phyloP scores from a whole-genome alignment of 345 rosid species.

The rapeseed (Brassica napus) region Da-Ae NC_063442.1:18095501-18096000 shows the following conservation, averaged over 20 bases:
- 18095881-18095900: not conserved
- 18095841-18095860: not conserved
- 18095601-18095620: not conserved
- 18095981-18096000: constrained; percentile 68
- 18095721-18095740: constrained; percentile 45
- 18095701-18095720: constrained; percentile 51
- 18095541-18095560: not conserved
- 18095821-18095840: constrained; percentile 41
- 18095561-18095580: not conserved
- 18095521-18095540: not conserved
- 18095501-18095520: not conserved
- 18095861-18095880: not conserved
- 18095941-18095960: constrained; percentile 50
- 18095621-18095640: constrained; percentile 49
- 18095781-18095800: constrained; percentile 57
- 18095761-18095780: constrained; percentile 41
- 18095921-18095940: not conserved
- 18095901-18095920: not conserved
- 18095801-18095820: constrained; percentile 68
- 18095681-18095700: constrained; percentile 48
- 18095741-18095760: constrained; percentile 37
- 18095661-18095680: constrained; percentile 61
- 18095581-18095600: not conserved
- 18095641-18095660: constrained; percentile 86
- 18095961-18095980: constrained; percentile 61